phyloP scores from a whole-genome alignment of 2,329 filamentous ascomycete species.

The Colletotrichum magnum region DNA sequence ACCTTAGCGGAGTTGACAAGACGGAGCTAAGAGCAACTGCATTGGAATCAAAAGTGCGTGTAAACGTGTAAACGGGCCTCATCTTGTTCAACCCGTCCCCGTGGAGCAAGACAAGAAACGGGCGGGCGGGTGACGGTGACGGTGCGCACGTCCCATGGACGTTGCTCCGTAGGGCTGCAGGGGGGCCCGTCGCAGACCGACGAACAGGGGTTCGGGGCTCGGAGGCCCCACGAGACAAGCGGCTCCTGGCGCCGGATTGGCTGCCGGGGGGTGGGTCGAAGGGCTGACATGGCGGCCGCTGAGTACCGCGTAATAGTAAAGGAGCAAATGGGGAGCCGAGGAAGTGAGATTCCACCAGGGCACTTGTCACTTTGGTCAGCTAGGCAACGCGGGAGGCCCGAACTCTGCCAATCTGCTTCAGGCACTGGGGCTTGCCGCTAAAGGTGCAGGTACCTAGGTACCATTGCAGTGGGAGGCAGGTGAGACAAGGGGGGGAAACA shows the following conservation, averaged over 20 bases:
- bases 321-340: conserved; percentile 36
- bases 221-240: conserved; percentile 36
- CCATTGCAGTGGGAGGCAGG: too few species aligned
- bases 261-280: background rate
- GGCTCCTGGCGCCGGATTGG: conserved; percentile 31
- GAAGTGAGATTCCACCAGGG: conserved; percentile 30
- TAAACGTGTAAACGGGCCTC: too few species aligned
- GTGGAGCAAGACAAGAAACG: background rate
- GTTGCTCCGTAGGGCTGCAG: conserved; percentile 39
- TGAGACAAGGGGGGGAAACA: too few species aligned
- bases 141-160: conserved; percentile 26
- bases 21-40: conserved; percentile 7
- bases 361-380: conserved; percentile 29
- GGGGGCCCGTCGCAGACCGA: conserved; percentile 37
- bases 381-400: conserved; percentile 39
- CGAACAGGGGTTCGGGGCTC: conserved; percentile 28
- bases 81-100: too few species aligned
- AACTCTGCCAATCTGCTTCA: background rate
- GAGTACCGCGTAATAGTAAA: conserved; percentile 38
- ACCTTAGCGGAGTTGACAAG: conserved; percentile 6
- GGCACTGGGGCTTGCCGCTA: background rate
- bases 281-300: conserved; percentile 33
- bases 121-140: conserved; percentile 5
- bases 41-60: too few species aligned
- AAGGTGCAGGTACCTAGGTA: too few species aligned